A percentile compares a stretch with the other conserved stretches of the same genome.
phyloP scores from a whole-genome alignment of 2,329 filamentous ascomycete genomes.

The Thelonectria discophora region DNA sequence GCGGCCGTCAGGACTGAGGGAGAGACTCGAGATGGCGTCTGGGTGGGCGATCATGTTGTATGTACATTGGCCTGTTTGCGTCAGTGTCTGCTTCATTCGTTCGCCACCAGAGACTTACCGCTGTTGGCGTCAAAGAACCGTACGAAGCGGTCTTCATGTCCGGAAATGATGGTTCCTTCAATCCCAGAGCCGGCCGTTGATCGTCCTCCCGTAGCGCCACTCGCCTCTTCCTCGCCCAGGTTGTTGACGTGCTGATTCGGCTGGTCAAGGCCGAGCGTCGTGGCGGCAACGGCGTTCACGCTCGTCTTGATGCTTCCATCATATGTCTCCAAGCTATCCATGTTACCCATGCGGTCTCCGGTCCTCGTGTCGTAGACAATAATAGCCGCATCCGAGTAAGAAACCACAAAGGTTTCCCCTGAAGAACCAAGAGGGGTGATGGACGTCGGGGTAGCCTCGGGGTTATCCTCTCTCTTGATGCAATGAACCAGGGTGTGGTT shows the following conservation, averaged over 20 bases:
- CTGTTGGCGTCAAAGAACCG: conserved; percentile 98
- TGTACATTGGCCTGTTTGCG: conserved; percentile 86
- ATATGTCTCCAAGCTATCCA: conserved; percentile 95
- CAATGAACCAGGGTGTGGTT: conserved; percentile 88
- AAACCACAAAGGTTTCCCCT: conserved; percentile 91
- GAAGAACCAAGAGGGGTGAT: conserved; percentile 87
- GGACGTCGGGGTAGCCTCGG: conserved; percentile 81
- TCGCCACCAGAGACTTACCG: conserved; percentile 69
- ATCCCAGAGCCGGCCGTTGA: conserved; percentile 77
- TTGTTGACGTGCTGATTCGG: conserved; percentile 61
- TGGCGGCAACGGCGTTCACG: conserved; percentile 91
- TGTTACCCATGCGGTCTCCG: conserved; percentile 88
- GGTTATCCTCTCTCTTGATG: conserved; percentile 74
- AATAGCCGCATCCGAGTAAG: conserved; percentile 89
- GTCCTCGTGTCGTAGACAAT: conserved; percentile 92
- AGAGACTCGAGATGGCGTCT: conserved; percentile 89
- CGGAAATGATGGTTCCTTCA: conserved; percentile 93
- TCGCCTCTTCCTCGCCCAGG: conserved; percentile 76
- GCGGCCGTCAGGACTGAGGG: conserved; percentile 89
- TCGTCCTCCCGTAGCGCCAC: conserved; percentile 78
- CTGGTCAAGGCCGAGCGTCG: conserved; percentile 83
- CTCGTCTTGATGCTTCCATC: conserved; percentile 81
- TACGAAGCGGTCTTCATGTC: conserved; percentile 95
- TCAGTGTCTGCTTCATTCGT: not conserved
- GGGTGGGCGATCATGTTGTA: conserved; percentile 99